Conservation (phyloP, 192 early-diverging fungal genomes). For the Jimgerdemannia flammicorona region DNA sequence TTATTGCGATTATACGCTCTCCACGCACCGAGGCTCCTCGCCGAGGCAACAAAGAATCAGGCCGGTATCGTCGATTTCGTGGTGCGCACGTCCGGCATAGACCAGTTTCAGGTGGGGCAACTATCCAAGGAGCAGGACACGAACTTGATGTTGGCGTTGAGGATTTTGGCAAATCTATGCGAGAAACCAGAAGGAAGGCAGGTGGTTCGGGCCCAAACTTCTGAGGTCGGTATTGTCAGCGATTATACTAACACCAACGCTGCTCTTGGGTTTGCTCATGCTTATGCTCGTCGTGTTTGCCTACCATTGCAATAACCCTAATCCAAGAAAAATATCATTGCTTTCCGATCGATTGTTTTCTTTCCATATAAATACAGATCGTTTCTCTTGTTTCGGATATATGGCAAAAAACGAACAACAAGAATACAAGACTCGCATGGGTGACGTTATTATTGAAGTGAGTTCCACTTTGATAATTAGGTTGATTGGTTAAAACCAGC, state of each 20-base stretch:
- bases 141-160: constrained; percentile 74
- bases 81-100: constrained; percentile 31
- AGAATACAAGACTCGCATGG: constrained; percentile 31
- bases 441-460: constrained; percentile 28
- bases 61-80: constrained; percentile 35
- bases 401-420: constrained; percentile 8
- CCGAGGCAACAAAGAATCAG: constrained; percentile 36
- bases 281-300: too few species aligned
- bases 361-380: background rate
- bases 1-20: constrained; percentile 69
- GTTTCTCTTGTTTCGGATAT: background rate
- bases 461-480: too few species aligned
- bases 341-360: too few species aligned
- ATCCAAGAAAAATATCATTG: too few species aligned
- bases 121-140: constrained; percentile 48
- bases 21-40: constrained; percentile 31
- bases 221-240: background rate
- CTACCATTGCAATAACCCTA: too few species aligned
- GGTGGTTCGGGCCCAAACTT: constrained; percentile 20
- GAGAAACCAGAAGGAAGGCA: constrained; percentile 43
- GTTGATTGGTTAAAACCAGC: too few species aligned
- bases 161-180: constrained; percentile 73
- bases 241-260: too few species aligned
- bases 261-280: too few species aligned
- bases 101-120: constrained; percentile 1